Percentiles rank a stretch among this genome's conserved stretches.
These are phyloP conservation scores for Monilinia aucupariae DNA, from an alignment of 2,329 filamentous ascomycete species.

Conservation along the genomic window DNA sequence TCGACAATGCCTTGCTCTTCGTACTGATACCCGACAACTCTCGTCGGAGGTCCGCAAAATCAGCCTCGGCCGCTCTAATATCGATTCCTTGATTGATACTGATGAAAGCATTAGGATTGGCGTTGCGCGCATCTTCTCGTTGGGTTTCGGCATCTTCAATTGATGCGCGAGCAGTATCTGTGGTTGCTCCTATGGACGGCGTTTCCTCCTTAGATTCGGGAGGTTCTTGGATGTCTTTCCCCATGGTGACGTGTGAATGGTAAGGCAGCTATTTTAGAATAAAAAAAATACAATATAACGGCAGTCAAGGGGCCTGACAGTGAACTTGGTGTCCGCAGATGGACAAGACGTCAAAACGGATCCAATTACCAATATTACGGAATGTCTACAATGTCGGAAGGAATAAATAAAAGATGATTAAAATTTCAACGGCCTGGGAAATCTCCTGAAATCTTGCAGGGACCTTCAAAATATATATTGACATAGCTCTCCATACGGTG, in stretches of 20 bases:
- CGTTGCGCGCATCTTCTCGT: conserved; percentile 30
- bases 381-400: conserved; percentile 3
- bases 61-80: conserved; percentile 61
- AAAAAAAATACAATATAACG: not conserved
- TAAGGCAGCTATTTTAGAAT: not conserved
- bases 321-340: not conserved
- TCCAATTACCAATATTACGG: conserved; percentile 2
- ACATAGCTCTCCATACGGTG: no score
- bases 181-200: not conserved
- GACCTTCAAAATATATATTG: conserved; percentile 1
- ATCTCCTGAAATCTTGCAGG: not conserved
- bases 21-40: conserved; percentile 55
- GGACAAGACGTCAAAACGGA: not conserved
- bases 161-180: conserved; percentile 8
- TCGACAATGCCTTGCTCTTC: conserved; percentile 46
- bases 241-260: conserved; percentile 4
- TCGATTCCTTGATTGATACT: conserved; percentile 43
- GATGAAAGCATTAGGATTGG: conserved; percentile 46
- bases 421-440: not conserved
- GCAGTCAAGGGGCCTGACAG: conserved; percentile 4
- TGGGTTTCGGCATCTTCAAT: conserved; percentile 41
- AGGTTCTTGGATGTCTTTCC: conserved; percentile 8
- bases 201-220: conserved; percentile 2
- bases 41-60: conserved; percentile 63
- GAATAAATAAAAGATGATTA: not conserved